Base-by-base conservation (phyloP, 495 filamentous ascomycete species). In the Neurospora tetraspora region DNA sequence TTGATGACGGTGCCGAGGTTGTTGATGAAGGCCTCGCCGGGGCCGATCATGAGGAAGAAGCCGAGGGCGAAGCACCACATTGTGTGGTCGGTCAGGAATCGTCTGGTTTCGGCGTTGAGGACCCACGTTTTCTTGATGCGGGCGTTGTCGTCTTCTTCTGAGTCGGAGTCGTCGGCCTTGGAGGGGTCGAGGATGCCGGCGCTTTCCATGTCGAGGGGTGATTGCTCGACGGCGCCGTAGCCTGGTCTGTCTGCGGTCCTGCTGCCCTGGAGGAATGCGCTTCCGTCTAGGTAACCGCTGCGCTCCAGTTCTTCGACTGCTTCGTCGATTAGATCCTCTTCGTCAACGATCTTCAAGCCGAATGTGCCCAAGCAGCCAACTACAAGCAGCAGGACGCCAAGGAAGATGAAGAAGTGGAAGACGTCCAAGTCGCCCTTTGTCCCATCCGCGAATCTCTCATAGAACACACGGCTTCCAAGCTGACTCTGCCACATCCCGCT, bases 401-500 rank as follows among this genome's bases (percentile, higher is more conserved):
- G 85, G 73, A 97, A 97, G 10, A 96, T 69, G 78, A 99, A 99
- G 79, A 91, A 98, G 68, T 86, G 85, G 73, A 92, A 91, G 4
- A 97, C 93, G 81, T 97, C 91, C 47, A 98, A 88, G 77, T 95
- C 93, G 5, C 94, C 93, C 69, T 81, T 86, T 12, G 77, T 85
- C 10, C 89, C 92, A 75, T 92, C 87, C 5, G 86, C 81, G 61
- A 80, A 78, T 11, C 78, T 83, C 79, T 93, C 90, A 78, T 88
- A 93, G 37, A 99, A 88, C 65, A 96, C 75, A 69, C 90, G 87
- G 68, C 90, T 94, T 31, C 92, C 95, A 43, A 97, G 79, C 83
- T 99, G 96, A 75, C 93, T 96, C 83, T 93, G 86, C 91, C 95
- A 97, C 92, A 99, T 93, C 6, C 93, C 92, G 76, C 94, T 97